Base-by-base conservation (phyloP, 2,329 filamentous ascomycete genomes). In the Cadophora gregata region DNA sequence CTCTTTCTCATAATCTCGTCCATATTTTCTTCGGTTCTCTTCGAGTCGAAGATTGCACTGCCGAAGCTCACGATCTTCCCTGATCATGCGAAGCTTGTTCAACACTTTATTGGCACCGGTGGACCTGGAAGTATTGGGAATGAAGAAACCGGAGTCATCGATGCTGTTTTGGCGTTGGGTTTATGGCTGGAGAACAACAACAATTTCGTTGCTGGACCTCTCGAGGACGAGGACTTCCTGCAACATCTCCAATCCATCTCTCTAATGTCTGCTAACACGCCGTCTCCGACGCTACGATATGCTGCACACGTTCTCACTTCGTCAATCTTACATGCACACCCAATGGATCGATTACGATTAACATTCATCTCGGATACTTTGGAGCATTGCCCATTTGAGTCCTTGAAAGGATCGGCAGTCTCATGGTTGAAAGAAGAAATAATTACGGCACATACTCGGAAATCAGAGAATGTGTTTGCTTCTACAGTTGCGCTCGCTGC, bases 361-460 rank as follows among this genome's bases (percentile, higher is more conserved):
- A 81, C 83, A 31, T 90, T 90, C 69, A 81, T 91, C 9, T 85
- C 88, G 62, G 88, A 90, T 73, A 81, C 90, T 14, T 78, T 90
- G 14, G 87, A 90, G 76, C 88, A 89, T 75, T 90, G 88, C 80
- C 83, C 86, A 71, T 90, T 88, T 71, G 82, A 86, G 1, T 81
- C 84, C 0, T 80, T 90, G 45, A 88, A 89, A 75, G 88, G 85
- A 9, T 87, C 85, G 50, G 88, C 87, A 0, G 82, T 90, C 4
- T 82, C 82, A 4, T 90, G 88, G 88, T 77, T 90, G 38, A 84
- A 86, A 63, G 88, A 90, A 71, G 88, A 90, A 74, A 79, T 90
- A 19, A 80, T 88, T 9, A 76, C 80, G 21, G 71, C 69, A 1
- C 74, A 74, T 45, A 68, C 73, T 33, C 70, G 77, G 6, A 78